Evolutionary conservation across 2,329 filamentous ascomycete species (phyloP), one percentile per base, ranked within the genome.

Genomic region (Paracoccidioides lutzii): DNA sequence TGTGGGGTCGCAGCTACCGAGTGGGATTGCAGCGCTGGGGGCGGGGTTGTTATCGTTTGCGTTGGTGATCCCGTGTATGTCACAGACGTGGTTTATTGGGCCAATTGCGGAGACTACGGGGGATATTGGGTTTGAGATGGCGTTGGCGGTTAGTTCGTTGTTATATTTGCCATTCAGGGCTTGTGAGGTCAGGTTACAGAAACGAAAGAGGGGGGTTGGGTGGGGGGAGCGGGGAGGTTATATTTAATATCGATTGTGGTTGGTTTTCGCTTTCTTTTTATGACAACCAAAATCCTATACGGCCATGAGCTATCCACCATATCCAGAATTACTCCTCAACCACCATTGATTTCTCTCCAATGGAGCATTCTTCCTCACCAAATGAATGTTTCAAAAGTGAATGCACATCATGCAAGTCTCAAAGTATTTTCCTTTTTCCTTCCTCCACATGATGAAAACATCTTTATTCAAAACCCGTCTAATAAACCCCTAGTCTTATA

Each of bases 41-140:
- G 78, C 83, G 0, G 87, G 87, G n/a, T 52, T 61, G 66, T 83
- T 42, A 63, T 86, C 12, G 82, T 83, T 3, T 86, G 83, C 82
- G 76, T 75, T 3, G 82, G 83, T 7, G 78, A 45, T 60, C 14
- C 59, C 59, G 48, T 83, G 77, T 57, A 87, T 87, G 83, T 80
- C 80, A 28, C 83, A 88, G 70, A 78, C 80, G 3, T 87, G 82
- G 78, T 87, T 83, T 66, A 78, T 81, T 58, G 83, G 84, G 0
- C 83, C 83, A 0, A 68, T 85, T 56, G 81, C 81, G 3, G 72
- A 71, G 49, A 66, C 76, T 53, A 76, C 84, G 15, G 80, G 81
- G 0, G 77, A 77, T 22, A 75, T 78, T 65, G 80, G 80, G 15
- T 79, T 75, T 50, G 79, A 83, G 70, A 73, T 80, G 46, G 59